phyloP scores from a whole-genome alignment of 768 basidiomycete species.

The Boletus rubropictus region DNA sequence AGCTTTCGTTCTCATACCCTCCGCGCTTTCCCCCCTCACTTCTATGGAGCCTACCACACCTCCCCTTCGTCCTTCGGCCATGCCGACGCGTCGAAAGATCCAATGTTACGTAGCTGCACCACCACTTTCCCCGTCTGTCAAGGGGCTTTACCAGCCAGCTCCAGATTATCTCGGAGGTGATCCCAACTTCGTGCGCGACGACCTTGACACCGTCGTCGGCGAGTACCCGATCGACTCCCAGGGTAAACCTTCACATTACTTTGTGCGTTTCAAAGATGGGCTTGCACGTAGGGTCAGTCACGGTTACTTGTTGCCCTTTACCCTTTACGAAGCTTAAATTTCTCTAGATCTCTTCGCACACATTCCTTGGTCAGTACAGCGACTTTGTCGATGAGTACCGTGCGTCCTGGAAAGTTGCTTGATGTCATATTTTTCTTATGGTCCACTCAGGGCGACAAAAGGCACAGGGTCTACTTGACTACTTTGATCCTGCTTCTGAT shows the following conservation, averaged over 20 bases:
- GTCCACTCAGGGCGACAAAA: constrained; percentile 40
- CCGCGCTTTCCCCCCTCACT: constrained; percentile 13
- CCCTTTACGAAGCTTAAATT: not conserved
- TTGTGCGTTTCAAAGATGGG: constrained; percentile 53
- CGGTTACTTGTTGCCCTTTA: not conserved
- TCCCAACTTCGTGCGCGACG: constrained; percentile 26
- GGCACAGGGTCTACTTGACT: constrained; percentile 35
- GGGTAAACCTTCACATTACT: constrained; percentile 46
- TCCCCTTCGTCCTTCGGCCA: constrained; percentile 1
- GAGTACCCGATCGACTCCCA: constrained; percentile 37
- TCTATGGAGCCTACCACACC: constrained; percentile 5
- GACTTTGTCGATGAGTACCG: constrained; percentile 52
- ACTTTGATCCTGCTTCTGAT: constrained; percentile 56
- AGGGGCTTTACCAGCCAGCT: constrained; percentile 37
- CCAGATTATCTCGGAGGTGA: constrained; percentile 33
- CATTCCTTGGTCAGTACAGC: constrained; percentile 36
- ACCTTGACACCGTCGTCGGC: constrained; percentile 50
- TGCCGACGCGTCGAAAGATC: constrained; percentile 10
- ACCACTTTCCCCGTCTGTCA: constrained; percentile 33
- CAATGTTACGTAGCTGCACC: constrained; percentile 37
- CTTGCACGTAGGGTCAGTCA: constrained; percentile 50
- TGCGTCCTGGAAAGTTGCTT: constrained; percentile 29
- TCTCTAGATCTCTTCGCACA: constrained; percentile 39
- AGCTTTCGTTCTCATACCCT: constrained; percentile 13
- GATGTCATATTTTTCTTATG: constrained; percentile 8